A percentile compares a stretch with the other conserved stretches of the same genome.
phyloP scores from a whole-genome alignment of 441 rosid species.

The Mallotus japonicus region DNA sequence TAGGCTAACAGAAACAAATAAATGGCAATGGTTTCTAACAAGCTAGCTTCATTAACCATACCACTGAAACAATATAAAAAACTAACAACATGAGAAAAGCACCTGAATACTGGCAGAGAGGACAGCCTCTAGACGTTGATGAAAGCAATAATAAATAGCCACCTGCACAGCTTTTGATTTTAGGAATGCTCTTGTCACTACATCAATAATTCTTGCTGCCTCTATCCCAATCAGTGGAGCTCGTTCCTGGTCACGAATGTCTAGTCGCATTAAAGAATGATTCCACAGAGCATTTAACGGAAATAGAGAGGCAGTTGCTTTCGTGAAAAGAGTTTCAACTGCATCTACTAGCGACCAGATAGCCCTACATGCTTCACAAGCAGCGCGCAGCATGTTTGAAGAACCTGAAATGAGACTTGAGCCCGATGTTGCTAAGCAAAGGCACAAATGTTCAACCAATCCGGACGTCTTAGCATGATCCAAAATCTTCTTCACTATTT shows the following conservation, averaged over 20 bases:
- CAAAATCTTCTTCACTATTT: constrained; percentile 56
- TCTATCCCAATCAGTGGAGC: constrained; percentile 52
- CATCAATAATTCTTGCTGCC: constrained; percentile 66
- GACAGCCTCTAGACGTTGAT: constrained; percentile 69
- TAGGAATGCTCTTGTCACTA: constrained; percentile 69
- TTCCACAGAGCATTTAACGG: constrained; percentile 67
- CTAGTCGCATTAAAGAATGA: constrained; percentile 54
- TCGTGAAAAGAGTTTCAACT: constrained; percentile 51
- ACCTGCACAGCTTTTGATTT: constrained; percentile 75
- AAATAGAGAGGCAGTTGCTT: constrained; percentile 48
- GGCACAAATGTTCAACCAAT: constrained; percentile 72
- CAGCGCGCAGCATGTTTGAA: constrained; percentile 72
- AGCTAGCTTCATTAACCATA: constrained; percentile 12
- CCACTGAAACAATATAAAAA: not conserved
- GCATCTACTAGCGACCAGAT: constrained; percentile 75
- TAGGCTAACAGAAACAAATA: not conserved
- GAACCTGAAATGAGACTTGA: constrained; percentile 77
- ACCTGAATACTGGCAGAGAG: constrained; percentile 80
- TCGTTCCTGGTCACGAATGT: constrained; percentile 58
- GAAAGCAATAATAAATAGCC: constrained; percentile 76
- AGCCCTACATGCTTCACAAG: constrained; percentile 82
- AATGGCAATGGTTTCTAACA: constrained; percentile 3
- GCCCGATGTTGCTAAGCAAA: constrained; percentile 81
- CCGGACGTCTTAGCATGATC: constrained; percentile 79
- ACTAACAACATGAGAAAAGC: constrained; percentile 12